A percentile compares a stretch with the other conserved stretches of the same genome.
Conservation (phyloP, 2,329 filamentous ascomycete species). For the Hypoxylon sp. region DNA sequence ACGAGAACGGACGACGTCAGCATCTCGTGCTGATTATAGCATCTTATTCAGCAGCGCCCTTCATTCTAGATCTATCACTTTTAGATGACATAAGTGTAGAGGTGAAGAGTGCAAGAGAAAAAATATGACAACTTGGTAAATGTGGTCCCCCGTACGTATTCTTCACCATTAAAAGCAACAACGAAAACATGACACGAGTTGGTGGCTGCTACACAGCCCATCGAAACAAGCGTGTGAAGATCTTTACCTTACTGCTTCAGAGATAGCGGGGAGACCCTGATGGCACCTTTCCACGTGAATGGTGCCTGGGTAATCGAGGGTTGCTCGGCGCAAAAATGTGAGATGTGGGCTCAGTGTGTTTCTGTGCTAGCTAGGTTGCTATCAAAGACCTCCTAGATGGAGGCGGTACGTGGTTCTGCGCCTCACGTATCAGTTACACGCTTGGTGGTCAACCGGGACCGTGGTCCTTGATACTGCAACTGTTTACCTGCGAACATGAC, state of each 20-base stretch:
- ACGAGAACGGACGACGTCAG: slow-evolving; percentile 33
- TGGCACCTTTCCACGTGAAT: slow-evolving; percentile 43
- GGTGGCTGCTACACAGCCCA: slow-evolving; percentile 25
- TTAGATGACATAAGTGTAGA: slow-evolving; percentile 22
- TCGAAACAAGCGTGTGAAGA: slow-evolving; percentile 30
- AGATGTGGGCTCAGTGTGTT: slow-evolving; percentile 27
- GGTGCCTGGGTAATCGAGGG: slow-evolving; percentile 30
- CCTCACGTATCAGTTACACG: slow-evolving; percentile 24
- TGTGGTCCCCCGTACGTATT: slow-evolving; percentile 12
- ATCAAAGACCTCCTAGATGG: slow-evolving; percentile 1
- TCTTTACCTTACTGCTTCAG: slow-evolving; percentile 23
- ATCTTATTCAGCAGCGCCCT: slow-evolving; percentile 30
- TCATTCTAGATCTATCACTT: slow-evolving; percentile 21
- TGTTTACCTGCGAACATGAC: slow-evolving; percentile 28
- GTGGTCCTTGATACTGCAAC: slow-evolving; percentile 31
- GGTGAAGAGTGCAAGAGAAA: not conserved
- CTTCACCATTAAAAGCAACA: slow-evolving; percentile 17
- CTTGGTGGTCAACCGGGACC: slow-evolving; percentile 31
- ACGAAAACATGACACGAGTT: slow-evolving; percentile 16
- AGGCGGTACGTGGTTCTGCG: slow-evolving; percentile 24
- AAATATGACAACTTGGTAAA: slow-evolving; percentile 3
- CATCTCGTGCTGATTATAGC: slow-evolving; percentile 36
- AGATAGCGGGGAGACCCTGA: slow-evolving; percentile 40
- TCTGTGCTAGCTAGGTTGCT: slow-evolving; percentile 22
- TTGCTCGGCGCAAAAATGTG: slow-evolving; percentile 28